Conservation (phyloP, 2,329 filamentous ascomycete species). For the Neonectria sp. region DNA sequence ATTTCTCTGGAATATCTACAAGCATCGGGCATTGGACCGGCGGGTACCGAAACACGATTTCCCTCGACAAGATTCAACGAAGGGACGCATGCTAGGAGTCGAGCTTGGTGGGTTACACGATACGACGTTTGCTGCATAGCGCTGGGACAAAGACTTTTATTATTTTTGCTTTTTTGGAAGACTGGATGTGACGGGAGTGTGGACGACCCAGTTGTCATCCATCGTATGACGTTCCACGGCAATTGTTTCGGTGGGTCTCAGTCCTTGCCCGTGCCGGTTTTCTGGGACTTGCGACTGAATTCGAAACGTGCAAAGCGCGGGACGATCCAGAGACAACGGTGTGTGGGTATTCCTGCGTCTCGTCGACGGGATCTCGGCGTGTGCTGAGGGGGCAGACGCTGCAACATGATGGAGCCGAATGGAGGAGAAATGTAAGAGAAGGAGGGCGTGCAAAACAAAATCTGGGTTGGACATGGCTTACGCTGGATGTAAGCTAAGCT, state of each 20-base stretch:
- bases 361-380: not conserved
- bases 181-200: not conserved
- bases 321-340: not conserved
- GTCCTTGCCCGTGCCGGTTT: conserved; percentile 38
- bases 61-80: conserved; percentile 22
- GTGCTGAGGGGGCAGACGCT: not conserved
- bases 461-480: conserved; percentile 30
- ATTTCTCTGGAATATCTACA: conserved; percentile 18
- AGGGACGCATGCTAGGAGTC: conserved; percentile 37
- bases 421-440: conserved; percentile 20
- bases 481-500: conserved; percentile 30
- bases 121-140: conserved; percentile 35
- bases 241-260: conserved; percentile 43
- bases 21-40: conserved; percentile 24
- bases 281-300: conserved; percentile 35
- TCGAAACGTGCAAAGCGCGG: conserved; percentile 19
- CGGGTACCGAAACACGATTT: conserved; percentile 41
- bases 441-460: conserved; percentile 19
- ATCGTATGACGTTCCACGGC: conserved; percentile 42
- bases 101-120: conserved; percentile 35
- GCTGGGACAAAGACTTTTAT: conserved; percentile 26
- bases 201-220: conserved; percentile 13
- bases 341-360: not conserved
- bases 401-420: not conserved
- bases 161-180: conserved; percentile 29